Conservation (phyloP, 73 alveolate genomes). For the Paramecium sonneborni region DNA sequence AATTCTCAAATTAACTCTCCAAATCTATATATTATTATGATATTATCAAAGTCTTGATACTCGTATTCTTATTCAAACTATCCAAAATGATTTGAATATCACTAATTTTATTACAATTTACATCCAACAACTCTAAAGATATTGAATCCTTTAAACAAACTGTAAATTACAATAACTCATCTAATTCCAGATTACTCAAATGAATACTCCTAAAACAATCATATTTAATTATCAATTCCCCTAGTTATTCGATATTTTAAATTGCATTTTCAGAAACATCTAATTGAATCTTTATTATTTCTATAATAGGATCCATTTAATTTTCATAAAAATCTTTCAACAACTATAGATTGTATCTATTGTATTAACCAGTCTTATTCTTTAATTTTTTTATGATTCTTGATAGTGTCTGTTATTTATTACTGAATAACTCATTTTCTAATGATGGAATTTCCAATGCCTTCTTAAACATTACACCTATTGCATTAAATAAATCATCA, state of each 20-base stretch:
- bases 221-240: background rate
- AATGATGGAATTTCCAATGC: background rate
- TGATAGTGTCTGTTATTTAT: background rate
- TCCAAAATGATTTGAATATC: background rate
- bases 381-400: background rate
- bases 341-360: background rate
- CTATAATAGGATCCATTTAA: background rate
- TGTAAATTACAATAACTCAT: background rate
- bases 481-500: background rate
- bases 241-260: background rate
- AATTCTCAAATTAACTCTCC: background rate
- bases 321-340: background rate
- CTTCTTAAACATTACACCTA: conserved; percentile 2
- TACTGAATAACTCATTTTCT: background rate
- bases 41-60: background rate
- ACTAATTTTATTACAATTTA: background rate
- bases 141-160: background rate
- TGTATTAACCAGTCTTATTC: background rate
- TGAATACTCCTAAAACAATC: conserved; percentile 44
- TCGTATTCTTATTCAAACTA: background rate
- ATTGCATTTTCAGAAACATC: background rate
- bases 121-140: background rate
- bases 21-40: background rate
- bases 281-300: background rate
- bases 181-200: background rate